Conservation (phyloP, 495 filamentous ascomycete genomes). For the Aspergillus indologenus region DNA sequence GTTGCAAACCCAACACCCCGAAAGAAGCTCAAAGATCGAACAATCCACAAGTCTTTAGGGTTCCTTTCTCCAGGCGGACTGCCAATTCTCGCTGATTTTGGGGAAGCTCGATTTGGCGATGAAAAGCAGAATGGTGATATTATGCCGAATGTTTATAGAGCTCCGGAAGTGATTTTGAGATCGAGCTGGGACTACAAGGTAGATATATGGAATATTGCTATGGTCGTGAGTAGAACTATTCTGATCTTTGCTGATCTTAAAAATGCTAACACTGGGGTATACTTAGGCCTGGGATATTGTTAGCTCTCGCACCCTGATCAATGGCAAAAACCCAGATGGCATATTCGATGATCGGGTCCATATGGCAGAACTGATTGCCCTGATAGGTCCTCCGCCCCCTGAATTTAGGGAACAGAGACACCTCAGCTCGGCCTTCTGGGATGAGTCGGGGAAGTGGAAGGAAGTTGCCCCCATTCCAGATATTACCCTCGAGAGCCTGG, state of each 20-base stretch:
- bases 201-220: conserved; percentile 19
- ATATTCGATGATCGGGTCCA: no score
- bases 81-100: conserved; percentile 26
- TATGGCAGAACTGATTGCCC: no score
- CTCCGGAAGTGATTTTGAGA: conserved; percentile 38
- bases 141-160: conserved; percentile 18
- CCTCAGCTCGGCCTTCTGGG: no score
- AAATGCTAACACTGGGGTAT: background rate
- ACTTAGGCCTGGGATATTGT: conserved; percentile 15
- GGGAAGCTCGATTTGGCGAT: no score
- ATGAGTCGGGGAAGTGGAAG: conserved; percentile 22
- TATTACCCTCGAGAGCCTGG: conserved; percentile 15
- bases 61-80: conserved; percentile 14
- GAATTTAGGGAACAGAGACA: no score
- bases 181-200: conserved; percentile 36
- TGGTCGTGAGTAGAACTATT: conserved; percentile 24
- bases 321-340: conserved; percentile 1
- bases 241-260: no score
- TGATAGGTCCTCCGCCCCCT: no score
- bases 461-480: conserved; percentile 20
- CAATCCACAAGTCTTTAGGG: conserved; percentile 16
- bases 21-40: conserved; percentile 23
- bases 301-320: conserved; percentile 7
- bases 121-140: conserved; percentile 24
- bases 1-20: conserved; percentile 14